Base-by-base conservation (phyloP, 805 yeast genomes). In the Metschnikowia koreensis region DNA sequence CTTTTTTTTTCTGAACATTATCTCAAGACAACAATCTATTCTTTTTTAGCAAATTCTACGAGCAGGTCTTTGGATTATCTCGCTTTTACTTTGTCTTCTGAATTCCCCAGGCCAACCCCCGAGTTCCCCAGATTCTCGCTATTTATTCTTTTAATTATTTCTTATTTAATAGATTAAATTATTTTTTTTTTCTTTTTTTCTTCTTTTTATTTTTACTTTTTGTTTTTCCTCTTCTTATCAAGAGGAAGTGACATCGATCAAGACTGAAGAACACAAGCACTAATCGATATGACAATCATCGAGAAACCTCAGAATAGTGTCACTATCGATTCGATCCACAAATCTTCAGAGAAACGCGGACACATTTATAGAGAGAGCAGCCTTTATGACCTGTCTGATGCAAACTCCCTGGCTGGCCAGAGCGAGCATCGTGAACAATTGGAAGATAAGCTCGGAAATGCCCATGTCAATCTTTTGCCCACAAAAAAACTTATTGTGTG, bases 401-500 rank as follows among this genome's bases (percentile, higher is more conserved):
- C 49, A 37, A 38, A 38, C 11, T 50, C 52, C 8, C 46, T 45
- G 48, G 48, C 46, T 5, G 41, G 38, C n/a, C 52, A 29, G 41
- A 45, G 43, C 38, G 43, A 38, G 11, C 37, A 17, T 11, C 33
- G 33, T 9, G 44, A 26, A 7, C 31, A 29, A 22, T 50, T 63
- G 38, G 66, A 60, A 13, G 69, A 67, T 16, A 62, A 61, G 45
- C 54, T 74, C 17, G 77, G 76, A 0, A 73, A 75, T 52, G 72
- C 75, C 7, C 81, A 78, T 54, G 58, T 69, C 43, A 74, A 76
- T 54, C 53, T 73, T 3, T 63, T 77, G 31, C 77, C 80, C 10
- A 57, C 59, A 2, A 70, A 62, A 47, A 66, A 69, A 48, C 64
- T 78, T 40, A 46, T 78, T 1, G 55, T 73, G 1, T 72, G 77